Conservation (phyloP, 495 filamentous ascomycete species). For the Penicillium robsamsonii region DNA sequence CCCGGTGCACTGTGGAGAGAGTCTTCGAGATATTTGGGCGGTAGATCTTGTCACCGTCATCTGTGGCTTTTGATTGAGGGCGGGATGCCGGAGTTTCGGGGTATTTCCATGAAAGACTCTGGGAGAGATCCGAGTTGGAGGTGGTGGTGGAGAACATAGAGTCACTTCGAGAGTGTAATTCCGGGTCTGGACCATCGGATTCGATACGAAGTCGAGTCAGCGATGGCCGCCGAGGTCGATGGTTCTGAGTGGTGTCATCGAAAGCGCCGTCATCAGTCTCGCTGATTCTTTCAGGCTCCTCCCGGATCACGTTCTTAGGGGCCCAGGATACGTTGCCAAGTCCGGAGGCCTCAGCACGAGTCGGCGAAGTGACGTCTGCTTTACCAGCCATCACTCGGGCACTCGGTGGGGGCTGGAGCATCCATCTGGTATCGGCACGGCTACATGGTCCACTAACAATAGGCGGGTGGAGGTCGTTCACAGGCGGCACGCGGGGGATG, state of each 20-base stretch:
- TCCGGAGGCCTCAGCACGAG: conserved; percentile 20
- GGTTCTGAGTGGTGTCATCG: conserved; percentile 14
- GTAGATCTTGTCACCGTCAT: conserved; percentile 28
- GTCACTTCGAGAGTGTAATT: conserved; percentile 33
- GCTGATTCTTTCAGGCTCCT: conserved; percentile 4
- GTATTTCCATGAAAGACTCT: conserved; percentile 34
- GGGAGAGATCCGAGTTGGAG: conserved; percentile 33
- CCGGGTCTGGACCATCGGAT: conserved; percentile 30
- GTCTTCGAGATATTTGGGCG: conserved; percentile 38
- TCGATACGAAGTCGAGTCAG: conserved; percentile 20
- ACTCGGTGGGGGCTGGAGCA: conserved; percentile 83
- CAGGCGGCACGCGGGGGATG: conserved; percentile 67
- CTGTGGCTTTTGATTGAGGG: conserved; percentile 41
- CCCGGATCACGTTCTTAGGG: conserved; percentile 6
- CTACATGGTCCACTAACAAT: conserved; percentile 73
- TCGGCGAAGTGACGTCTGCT: conserved; percentile 46
- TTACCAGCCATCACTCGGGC: conserved; percentile 88
- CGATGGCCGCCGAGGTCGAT: conserved; percentile 26
- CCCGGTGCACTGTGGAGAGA: conserved; percentile 33
- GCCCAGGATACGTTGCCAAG: conserved; percentile 12
- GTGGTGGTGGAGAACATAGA: conserved; percentile 35
- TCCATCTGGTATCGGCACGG: conserved; percentile 73
- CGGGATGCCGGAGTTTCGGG: conserved; percentile 44
- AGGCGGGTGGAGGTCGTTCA: conserved; percentile 85
- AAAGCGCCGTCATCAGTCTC: conserved; percentile 9